Conservation (phyloP, 208 protist species). For the Leishmania martiniquensis region DNA sequence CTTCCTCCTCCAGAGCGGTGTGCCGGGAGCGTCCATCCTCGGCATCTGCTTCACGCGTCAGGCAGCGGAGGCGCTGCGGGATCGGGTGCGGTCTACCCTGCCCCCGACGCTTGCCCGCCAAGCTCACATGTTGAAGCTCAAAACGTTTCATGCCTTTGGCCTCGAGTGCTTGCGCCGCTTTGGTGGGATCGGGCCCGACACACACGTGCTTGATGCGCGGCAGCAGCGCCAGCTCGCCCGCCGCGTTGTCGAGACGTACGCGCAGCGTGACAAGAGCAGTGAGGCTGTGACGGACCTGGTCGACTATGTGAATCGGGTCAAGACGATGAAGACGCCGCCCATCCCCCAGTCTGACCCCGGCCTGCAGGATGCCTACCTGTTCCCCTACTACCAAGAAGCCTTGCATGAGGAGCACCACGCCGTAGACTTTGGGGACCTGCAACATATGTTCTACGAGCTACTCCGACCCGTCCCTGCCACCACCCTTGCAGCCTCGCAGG, state of each 20-base stretch:
- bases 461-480: constrained; percentile 28
- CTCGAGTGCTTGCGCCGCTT: constrained; percentile 81
- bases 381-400: constrained; percentile 65
- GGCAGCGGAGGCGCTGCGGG: constrained; percentile 75
- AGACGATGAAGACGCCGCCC: constrained; percentile 58
- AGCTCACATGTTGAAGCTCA: constrained; percentile 60
- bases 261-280: constrained; percentile 41
- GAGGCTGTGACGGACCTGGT: constrained; percentile 66
- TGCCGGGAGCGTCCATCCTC: constrained; percentile 71
- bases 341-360: constrained; percentile 48
- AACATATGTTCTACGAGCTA: constrained; percentile 74
- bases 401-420: constrained; percentile 71
- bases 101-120: constrained; percentile 23
- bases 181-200: constrained; percentile 40
- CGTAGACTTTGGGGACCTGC: constrained; percentile 89
- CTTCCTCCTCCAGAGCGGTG: constrained; percentile 50
- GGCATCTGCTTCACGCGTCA: constrained; percentile 88
- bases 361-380: constrained; percentile 70
- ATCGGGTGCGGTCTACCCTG: constrained; percentile 56
- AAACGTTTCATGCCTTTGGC: constrained; percentile 88
- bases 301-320: constrained; percentile 70
- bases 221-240: constrained; percentile 60
- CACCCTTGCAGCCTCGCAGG: neutral
- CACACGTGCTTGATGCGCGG: constrained; percentile 63
- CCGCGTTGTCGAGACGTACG: constrained; percentile 63